Percentiles rank a stretch among this genome's conserved stretches.
These are phyloP conservation scores for Phytophthora constricta DNA, from an alignment of 352 stramenopile genomes.

Conservation along the genomic window DNA sequence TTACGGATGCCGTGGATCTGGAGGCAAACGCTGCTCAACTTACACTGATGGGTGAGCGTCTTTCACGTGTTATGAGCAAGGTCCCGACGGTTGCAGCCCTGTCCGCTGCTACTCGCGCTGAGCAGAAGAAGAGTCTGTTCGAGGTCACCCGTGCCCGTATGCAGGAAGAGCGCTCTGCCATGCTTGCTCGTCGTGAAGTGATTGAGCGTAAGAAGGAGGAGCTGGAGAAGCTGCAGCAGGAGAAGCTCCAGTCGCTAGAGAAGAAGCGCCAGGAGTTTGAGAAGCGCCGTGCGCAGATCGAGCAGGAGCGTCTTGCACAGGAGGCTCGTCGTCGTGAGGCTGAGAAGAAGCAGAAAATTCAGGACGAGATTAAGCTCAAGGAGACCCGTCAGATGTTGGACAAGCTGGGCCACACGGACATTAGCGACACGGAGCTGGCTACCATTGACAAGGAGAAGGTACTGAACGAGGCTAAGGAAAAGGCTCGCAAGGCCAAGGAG, in stretches of 20 bases:
- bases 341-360: conserved; percentile 96
- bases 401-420: conserved; percentile 77
- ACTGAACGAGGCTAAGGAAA: conserved; percentile 94
- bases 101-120: conserved; percentile 16
- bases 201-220: conserved; percentile 98
- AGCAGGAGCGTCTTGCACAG: conserved; percentile 75
- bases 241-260: conserved; percentile 89
- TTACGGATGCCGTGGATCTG: conserved; percentile 81
- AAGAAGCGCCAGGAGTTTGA: conserved; percentile 85
- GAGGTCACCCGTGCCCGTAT: conserved; percentile 67
- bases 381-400: conserved; percentile 87
- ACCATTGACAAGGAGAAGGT: conserved; percentile 84
- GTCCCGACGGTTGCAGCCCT: conserved; percentile 39
- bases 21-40: conserved; percentile 82
- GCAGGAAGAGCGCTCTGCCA: conserved; percentile 79
- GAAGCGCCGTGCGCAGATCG: conserved; percentile 70
- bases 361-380: conserved; percentile 94
- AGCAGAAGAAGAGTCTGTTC: conserved; percentile 75
- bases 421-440: conserved; percentile 74
- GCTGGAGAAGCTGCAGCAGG: conserved; percentile 93
- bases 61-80: conserved; percentile 66
- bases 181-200: conserved; percentile 91
- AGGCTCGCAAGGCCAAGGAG: conserved; percentile 95
- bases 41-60: conserved; percentile 70
- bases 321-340: conserved; percentile 88